Evolutionary conservation across 2,329 filamentous ascomycete species (phyloP), one percentile per base, ranked within the genome.

Genomic region (Alternaria arborescens): DNA sequence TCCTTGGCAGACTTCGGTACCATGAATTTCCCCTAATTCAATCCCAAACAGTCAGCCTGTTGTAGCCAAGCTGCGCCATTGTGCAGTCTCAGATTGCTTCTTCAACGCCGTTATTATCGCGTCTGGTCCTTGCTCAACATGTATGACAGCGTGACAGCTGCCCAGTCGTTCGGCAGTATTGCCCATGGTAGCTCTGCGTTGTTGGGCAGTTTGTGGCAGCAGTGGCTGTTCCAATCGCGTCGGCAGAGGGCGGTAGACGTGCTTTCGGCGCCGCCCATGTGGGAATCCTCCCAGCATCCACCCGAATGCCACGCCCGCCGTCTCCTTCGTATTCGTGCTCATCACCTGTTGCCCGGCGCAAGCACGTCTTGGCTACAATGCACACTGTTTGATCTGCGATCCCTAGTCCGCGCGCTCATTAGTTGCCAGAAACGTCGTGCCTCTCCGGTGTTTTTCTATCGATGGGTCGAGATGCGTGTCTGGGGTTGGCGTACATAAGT

Each of bases 341-440:
- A 48, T 43, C 26, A 48, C 26, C 48, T 44, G 24, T 22, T 54
- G 24, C 24, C 24, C 30, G 41, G 22, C 24, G 22, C 18, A 22
- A 28, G 46, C 46, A 18, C 12, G n/a, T 55, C 56, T 59, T 59
- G 56, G 56, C 56, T 43, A 26, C 20, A 24, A 24, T 43, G 51
- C 51, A 28, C 51, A 30, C n/a, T 43, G 52, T 42, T 38, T 40
- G 52, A 55, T 56, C 40, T 32, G 32, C 41, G 50, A 47, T 50
- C 22, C 55, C 24, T 56, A 56, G 57, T 52, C 22, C 30, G 52
- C 24, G 40, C 57, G 57, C 57, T 44, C 57, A 32, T 60, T 60
- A 56, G 57, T 48, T 60, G 20, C 57, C 57, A 34, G 44, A 60
- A 56, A n/a, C 57, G 38, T 50, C 52, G 34, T 55, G 44, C 38